Conservation (phyloP, 306 rosid species). For the Cicer bijugum region DNA sequence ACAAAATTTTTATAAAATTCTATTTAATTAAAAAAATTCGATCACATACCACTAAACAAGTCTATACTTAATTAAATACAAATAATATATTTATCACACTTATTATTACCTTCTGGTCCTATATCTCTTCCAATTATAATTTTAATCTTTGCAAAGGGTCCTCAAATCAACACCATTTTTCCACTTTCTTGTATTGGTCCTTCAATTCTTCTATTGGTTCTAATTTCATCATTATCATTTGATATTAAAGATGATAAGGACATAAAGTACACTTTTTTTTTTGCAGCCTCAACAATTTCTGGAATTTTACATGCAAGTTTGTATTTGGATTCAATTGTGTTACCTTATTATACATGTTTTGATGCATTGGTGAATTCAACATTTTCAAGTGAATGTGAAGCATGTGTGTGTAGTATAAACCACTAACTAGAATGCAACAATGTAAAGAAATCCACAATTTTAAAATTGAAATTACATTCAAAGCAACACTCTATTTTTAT, state of each 20-base stretch:
- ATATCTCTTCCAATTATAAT: conserved; percentile 76
- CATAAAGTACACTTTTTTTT: conserved; percentile 63
- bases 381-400: conserved; percentile 74
- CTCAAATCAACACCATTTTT: conserved; percentile 65
- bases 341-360: conserved; percentile 84
- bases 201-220: conserved; percentile 74
- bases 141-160: conserved; percentile 71
- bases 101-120: conserved; percentile 69
- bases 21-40: too few relatives aligned
- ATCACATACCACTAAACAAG: too few relatives aligned
- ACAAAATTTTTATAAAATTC: too few relatives aligned
- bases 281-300: conserved; percentile 76
- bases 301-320: conserved; percentile 90
- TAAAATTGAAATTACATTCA: too few relatives aligned
- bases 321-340: conserved; percentile 66
- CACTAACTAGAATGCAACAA: too few relatives aligned
- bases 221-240: conserved; percentile 71
- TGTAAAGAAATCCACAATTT: too few relatives aligned
- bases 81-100: too few relatives aligned
- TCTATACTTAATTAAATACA: too few relatives aligned
- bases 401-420: conserved; percentile 59
- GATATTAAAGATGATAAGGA: conserved; percentile 58
- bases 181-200: conserved; percentile 79
- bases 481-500: too few relatives aligned
- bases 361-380: conserved; percentile 69